Evolutionary conservation across 106 monocot species (phyloP).

Genomic region (Ottelia alismoides): DNA sequence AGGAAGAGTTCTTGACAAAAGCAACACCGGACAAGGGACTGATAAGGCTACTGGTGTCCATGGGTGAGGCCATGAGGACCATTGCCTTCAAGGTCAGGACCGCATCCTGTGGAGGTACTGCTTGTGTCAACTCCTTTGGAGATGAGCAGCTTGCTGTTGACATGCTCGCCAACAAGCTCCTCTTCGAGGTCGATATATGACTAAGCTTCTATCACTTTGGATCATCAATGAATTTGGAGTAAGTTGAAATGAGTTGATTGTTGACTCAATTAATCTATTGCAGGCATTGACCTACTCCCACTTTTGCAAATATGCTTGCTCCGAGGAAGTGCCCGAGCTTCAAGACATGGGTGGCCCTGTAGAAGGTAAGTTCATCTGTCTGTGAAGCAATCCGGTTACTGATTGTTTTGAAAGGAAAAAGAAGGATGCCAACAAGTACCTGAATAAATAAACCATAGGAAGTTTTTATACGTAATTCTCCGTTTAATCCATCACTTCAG

Average conservation of each 20-base stretch:
- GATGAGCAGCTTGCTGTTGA: conserved; percentile 97
- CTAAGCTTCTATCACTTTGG: no score
- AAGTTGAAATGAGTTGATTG: no score
- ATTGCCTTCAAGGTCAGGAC: conserved; percentile 95
- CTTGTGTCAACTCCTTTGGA: conserved; percentile 90
- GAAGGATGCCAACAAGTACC: no score
- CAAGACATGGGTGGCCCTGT: conserved; percentile 96
- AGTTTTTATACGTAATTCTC: no score
- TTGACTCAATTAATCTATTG: no score
- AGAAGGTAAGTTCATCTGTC: no score
- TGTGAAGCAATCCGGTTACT: no score
- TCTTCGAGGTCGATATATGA: conserved; percentile 92
- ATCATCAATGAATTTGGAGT: no score
- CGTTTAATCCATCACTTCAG: no score
- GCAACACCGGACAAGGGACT: conserved; percentile 90
- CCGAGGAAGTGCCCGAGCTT: conserved; percentile 93
- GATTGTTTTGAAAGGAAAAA: no score
- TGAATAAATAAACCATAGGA: no score
- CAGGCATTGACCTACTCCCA: conserved; percentile 89
- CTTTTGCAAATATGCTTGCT: conserved; percentile 97
- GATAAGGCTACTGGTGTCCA: conserved; percentile 70
- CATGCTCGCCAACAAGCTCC: conserved; percentile 87
- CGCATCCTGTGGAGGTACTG: conserved; percentile 85
- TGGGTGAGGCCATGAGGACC: conserved; percentile 94
- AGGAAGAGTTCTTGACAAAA: conserved; percentile 90